These are phyloP conservation scores for Lipomyces spencermartinsiae DNA, from an alignment of 805 yeast species.

Conservation along the genomic window DNA sequence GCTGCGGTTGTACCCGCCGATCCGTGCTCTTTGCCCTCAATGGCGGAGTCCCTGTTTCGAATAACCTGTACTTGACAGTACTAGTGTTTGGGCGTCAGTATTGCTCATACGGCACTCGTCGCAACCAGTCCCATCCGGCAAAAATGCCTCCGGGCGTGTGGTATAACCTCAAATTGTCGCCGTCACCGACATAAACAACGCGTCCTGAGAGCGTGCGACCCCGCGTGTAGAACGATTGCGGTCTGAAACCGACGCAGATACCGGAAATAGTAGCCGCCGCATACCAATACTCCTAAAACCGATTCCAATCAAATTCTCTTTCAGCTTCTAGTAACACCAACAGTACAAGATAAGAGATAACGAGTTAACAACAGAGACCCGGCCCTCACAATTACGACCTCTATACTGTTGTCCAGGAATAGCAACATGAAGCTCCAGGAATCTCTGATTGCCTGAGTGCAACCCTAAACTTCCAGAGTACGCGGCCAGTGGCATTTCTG, in stretches of 20 bases:
- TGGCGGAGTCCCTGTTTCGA: not conserved
- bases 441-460: too few species aligned
- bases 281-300: conserved; percentile 15
- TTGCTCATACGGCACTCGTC: conserved; percentile 60
- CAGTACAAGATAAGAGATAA: too few species aligned
- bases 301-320: too few species aligned
- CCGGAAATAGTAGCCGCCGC: conserved; percentile 14
- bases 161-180: conserved; percentile 85
- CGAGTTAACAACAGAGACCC: too few species aligned
- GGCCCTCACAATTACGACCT: too few species aligned
- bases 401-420: too few species aligned
- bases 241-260: conserved; percentile 32
- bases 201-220: conserved; percentile 34
- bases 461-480: too few species aligned
- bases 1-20: not conserved
- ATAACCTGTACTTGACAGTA: not conserved
- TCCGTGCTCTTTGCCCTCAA: not conserved
- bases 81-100: conserved; percentile 11
- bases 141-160: conserved; percentile 91
- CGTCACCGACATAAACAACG: conserved; percentile 42
- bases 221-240: conserved; percentile 6
- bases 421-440: too few species aligned
- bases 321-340: too few species aligned
- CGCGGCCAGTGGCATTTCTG: too few species aligned
- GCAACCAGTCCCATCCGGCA: conserved; percentile 93